phyloP scores from a whole-genome alignment of 805 yeast genomes.

The Nakazawaea siamensis region DNA sequence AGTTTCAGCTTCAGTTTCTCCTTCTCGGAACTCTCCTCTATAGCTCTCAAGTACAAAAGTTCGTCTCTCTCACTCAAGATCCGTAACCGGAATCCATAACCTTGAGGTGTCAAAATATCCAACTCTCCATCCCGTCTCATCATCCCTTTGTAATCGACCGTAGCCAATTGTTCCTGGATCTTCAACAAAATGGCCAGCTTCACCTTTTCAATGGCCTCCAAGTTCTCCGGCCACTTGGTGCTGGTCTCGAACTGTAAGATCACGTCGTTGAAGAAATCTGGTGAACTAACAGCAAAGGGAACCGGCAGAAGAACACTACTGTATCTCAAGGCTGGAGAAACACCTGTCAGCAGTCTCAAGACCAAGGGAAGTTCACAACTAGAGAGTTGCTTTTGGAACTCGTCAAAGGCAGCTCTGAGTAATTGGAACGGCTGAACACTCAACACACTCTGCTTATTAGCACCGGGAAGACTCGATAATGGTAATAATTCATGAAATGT shows the following conservation, averaged over 20 bases:
- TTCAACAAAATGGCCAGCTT: slow-evolving; percentile 84
- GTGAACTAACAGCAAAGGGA: slow-evolving; percentile 68
- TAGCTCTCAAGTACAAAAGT: slow-evolving; percentile 61
- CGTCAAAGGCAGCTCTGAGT: slow-evolving; percentile 43
- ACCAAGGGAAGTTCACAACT: slow-evolving; percentile 56
- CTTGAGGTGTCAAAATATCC: slow-evolving; percentile 76
- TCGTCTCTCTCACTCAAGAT: slow-evolving; percentile 83
- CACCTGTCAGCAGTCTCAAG: slow-evolving; percentile 64
- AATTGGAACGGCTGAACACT: slow-evolving; percentile 29
- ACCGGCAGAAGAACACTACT: slow-evolving; percentile 74
- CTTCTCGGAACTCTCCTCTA: slow-evolving; percentile 55
- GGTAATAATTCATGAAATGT: slow-evolving; percentile 48
- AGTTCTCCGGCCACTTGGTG: slow-evolving; percentile 92
- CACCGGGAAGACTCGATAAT: slow-evolving; percentile 49
- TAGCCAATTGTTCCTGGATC: slow-evolving; percentile 37
- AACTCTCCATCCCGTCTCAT: slow-evolving; percentile 60
- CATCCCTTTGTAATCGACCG: slow-evolving; percentile 47
- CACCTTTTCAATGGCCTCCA: slow-evolving; percentile 75
- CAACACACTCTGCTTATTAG: slow-evolving; percentile 41
- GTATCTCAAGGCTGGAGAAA: slow-evolving; percentile 66
- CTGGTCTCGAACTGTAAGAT: slow-evolving; percentile 85
- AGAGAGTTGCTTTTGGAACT: slow-evolving; percentile 37
- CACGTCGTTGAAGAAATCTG: slow-evolving; percentile 74
- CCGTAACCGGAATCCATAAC: slow-evolving; percentile 76
- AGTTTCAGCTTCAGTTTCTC: slow-evolving; percentile 50